Base-by-base conservation (phyloP, 2,329 filamentous ascomycete species). In the Apiospora hydei region DNA sequence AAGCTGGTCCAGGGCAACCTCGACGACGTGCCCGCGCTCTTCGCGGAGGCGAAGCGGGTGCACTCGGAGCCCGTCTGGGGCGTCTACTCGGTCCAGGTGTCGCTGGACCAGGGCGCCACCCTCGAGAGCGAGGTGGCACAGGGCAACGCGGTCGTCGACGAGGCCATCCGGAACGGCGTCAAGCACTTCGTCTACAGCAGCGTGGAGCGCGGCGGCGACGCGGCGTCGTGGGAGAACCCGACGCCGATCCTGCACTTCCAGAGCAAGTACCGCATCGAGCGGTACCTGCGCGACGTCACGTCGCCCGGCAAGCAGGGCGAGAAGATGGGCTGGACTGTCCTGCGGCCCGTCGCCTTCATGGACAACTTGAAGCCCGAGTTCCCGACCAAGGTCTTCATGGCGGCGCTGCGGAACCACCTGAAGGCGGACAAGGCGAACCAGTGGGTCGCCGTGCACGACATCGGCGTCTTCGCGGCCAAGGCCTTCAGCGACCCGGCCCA, bases 261-360 rank as follows among this genome's bases (percentile, higher is more conserved):
- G 72, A 84, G 80, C 75, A 93, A 93, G 78, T 85, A 89, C 75
- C 79, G 85, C 14, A 90, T 93, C 76, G 91, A 93, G 81, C 81
- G 87, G 70, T 84, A 93, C 74, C 84, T 93, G 34, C 80, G 86
- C n/a, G 82, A 87, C n/a, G 71, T 41, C 11, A 83, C 83, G 13
- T 76, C 78, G 3, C 80, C 80, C 4, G 82, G 82, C 1, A 82
- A 82, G 1, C 49, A 72, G 14, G 76, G 76, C 24, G 79, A 71
- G 18, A 68, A 76, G 0, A 90, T 91, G 88, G 81, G 81, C 8
- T 92, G 88, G 86, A 91, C 89, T 0, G 87, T 92, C 51, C 81
- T 92, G 3, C 85, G 90, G 4, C 90, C 90, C 0, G 86, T 88
- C 0, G 88, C 87, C 1, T 92, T 92, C 81, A 88, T 91, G 83